These are phyloP conservation scores for Simmondsia chinensis DNA, from an alignment of 148 eudicot genomes.

Conservation along the genomic window DNA sequence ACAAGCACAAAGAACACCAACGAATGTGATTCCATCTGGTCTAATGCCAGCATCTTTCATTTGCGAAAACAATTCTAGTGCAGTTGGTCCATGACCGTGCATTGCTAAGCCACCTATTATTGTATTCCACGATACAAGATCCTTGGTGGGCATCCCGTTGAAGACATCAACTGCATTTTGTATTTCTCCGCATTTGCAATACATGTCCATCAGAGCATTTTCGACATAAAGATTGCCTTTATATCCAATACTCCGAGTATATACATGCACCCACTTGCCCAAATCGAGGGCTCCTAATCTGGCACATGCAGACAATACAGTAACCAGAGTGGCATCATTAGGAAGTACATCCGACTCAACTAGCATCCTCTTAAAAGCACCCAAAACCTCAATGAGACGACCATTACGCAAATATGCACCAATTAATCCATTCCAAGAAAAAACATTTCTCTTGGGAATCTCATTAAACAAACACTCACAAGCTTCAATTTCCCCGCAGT, in stretches of 20 bases:
- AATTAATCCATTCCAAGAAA: slow-evolving; percentile 77
- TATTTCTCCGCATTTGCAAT: slow-evolving; percentile 68
- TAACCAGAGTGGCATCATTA: slow-evolving; percentile 62
- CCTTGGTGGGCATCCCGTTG: slow-evolving; percentile 35
- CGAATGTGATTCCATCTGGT: slow-evolving; percentile 66
- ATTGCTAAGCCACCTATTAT: slow-evolving; percentile 60
- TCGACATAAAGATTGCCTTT: slow-evolving; percentile 38
- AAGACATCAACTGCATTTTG: slow-evolving; percentile 41
- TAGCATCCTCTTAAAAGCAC: slow-evolving; percentile 52
- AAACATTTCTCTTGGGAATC: slow-evolving; percentile 56
- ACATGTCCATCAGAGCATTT: slow-evolving; percentile 68
- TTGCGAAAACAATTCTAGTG: slow-evolving; percentile 35
- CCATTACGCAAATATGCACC: slow-evolving; percentile 44
- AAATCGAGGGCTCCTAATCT: slow-evolving; percentile 61
- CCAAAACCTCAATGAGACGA: slow-evolving; percentile 31
- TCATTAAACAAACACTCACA: slow-evolving; percentile 44
- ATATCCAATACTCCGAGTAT: slow-evolving; percentile 48
- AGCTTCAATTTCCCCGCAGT: slow-evolving; percentile 37
- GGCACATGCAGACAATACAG: slow-evolving; percentile 55
- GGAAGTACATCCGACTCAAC: slow-evolving; percentile 44
- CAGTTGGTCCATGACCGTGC: slow-evolving; percentile 61
- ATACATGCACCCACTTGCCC: slow-evolving; percentile 57
- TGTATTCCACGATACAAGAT: slow-evolving; percentile 70
- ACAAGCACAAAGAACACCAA: slow-evolving; percentile 65
- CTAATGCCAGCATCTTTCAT: slow-evolving; percentile 35